phyloP scores from a whole-genome alignment of 169 alveolate species.

The Plasmodium adleri region DNA sequence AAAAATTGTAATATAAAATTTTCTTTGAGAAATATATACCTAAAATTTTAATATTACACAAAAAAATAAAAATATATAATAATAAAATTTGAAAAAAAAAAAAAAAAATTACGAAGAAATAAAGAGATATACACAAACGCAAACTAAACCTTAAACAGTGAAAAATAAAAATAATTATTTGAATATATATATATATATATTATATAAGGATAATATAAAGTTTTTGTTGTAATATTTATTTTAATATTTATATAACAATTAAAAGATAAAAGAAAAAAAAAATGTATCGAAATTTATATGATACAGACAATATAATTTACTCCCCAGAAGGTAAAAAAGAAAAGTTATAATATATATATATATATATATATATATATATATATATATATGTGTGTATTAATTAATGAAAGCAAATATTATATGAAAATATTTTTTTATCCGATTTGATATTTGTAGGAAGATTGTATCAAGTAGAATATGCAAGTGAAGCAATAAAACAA shows the following conservation, averaged over 20 bases:
- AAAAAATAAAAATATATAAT: too few relatives aligned
- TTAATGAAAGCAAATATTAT: conserved; percentile 7
- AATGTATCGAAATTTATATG: conserved; percentile 95
- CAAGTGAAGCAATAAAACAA: conserved; percentile 97
- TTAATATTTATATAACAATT: too few relatives aligned
- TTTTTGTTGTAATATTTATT: too few relatives aligned
- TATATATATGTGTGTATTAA: not conserved
- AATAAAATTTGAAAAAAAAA: not conserved
- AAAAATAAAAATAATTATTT: not conserved
- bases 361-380: conserved; percentile 9
- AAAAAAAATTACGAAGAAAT: not conserved
- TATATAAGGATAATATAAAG: conserved; percentile 6
- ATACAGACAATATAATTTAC: conserved; percentile 95
- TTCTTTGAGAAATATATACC: too few relatives aligned
- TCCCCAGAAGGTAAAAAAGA: conserved; percentile 90
- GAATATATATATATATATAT: not conserved
- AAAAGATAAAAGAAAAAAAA: not conserved
- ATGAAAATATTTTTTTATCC: not conserved
- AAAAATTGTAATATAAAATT: too few relatives aligned
- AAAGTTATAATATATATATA: conserved; percentile 73
- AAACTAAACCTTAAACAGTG: not conserved
- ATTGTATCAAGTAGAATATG: conserved; percentile 96
- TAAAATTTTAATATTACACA: too few relatives aligned
- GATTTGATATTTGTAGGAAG: conserved; percentile 82
- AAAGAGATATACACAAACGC: not conserved